Percentiles rank a stretch among this genome's conserved stretches.
phyloP scores from a whole-genome alignment of 2,329 filamentous ascomycete genomes.

The Pochonia chlamydosporia region DNA sequence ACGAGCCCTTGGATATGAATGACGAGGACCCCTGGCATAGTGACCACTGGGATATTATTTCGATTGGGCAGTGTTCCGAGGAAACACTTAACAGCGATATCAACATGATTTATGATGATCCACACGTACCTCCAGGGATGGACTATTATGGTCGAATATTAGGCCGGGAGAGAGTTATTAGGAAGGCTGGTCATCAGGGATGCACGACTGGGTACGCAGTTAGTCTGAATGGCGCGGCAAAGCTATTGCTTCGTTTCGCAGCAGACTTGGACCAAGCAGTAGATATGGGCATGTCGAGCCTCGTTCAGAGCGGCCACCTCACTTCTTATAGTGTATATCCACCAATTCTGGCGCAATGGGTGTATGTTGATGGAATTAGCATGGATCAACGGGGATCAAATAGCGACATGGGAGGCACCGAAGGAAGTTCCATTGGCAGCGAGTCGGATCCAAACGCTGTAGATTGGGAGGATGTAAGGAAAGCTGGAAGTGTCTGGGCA shows the following conservation, averaged over 20 bases:
- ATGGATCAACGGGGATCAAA: slow-evolving; percentile 15
- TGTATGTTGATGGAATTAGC: slow-evolving; percentile 15
- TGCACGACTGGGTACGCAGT: slow-evolving; percentile 23
- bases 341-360: slow-evolving; percentile 20
- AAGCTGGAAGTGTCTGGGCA: background rate
- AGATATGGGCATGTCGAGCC: slow-evolving; percentile 18
- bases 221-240: slow-evolving; percentile 20
- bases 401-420: slow-evolving; percentile 14
- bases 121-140: slow-evolving; percentile 8
- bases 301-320: slow-evolving; percentile 16
- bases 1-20: background rate
- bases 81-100: background rate
- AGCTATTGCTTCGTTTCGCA: slow-evolving; percentile 14
- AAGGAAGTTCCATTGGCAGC: background rate
- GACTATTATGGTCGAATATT: slow-evolving; percentile 14
- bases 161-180: slow-evolving; percentile 17
- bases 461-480: background rate
- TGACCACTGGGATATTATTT: slow-evolving; percentile 2
- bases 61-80: slow-evolving; percentile 2
- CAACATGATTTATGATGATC: slow-evolving; percentile 13
- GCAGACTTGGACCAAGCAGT: slow-evolving; percentile 13
- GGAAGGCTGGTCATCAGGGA: slow-evolving; percentile 14
- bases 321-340: slow-evolving; percentile 17
- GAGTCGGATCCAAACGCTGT: background rate
- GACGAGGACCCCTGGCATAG: slow-evolving; percentile 1